Conservation (phyloP, 352 stramenopile species). For the Pythium brassicae region DNA sequence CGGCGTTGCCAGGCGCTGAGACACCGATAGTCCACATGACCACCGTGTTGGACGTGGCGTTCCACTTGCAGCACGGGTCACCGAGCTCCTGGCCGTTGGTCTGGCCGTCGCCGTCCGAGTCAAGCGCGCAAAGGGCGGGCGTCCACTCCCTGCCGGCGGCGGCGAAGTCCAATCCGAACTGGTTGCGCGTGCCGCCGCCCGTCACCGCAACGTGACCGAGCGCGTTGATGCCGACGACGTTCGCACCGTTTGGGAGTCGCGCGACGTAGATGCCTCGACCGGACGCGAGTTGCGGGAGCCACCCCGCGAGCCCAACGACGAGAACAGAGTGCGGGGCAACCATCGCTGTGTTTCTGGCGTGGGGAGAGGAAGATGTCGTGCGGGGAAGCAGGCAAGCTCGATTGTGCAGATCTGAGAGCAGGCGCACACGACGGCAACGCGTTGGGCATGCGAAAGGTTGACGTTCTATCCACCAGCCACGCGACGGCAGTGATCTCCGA, state of each 20-base stretch:
- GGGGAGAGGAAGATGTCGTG: too few relatives aligned
- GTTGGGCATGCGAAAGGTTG: too few relatives aligned
- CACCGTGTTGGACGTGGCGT: not conserved
- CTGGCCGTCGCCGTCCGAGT: slow-evolving; percentile 33
- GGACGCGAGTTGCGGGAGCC: not conserved
- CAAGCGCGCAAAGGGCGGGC: slow-evolving; percentile 17
- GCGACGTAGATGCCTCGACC: not conserved
- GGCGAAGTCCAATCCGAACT: slow-evolving; percentile 32
- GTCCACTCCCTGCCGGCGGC: slow-evolving; percentile 32
- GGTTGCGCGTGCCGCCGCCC: slow-evolving; percentile 16
- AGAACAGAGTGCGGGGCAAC: not conserved
- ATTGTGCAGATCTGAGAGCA: too few relatives aligned
- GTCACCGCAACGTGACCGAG: slow-evolving; percentile 26
- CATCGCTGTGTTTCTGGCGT: too few relatives aligned
- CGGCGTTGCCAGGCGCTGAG: slow-evolving; percentile 15
- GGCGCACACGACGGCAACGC: too few relatives aligned
- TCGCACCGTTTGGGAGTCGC: not conserved
- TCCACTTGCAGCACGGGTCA: slow-evolving; percentile 32
- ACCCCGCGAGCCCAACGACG: not conserved
- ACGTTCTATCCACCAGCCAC: too few relatives aligned
- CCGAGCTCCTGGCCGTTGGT: slow-evolving; percentile 61
- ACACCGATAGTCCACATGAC: slow-evolving; percentile 10
- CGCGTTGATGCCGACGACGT: slow-evolving; percentile 3
- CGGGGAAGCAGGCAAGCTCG: too few relatives aligned
- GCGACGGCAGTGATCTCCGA: too few relatives aligned